phyloP scores from a whole-genome alignment of 2,329 filamentous ascomycete species.

The Metarhizium guizhouense region DNA sequence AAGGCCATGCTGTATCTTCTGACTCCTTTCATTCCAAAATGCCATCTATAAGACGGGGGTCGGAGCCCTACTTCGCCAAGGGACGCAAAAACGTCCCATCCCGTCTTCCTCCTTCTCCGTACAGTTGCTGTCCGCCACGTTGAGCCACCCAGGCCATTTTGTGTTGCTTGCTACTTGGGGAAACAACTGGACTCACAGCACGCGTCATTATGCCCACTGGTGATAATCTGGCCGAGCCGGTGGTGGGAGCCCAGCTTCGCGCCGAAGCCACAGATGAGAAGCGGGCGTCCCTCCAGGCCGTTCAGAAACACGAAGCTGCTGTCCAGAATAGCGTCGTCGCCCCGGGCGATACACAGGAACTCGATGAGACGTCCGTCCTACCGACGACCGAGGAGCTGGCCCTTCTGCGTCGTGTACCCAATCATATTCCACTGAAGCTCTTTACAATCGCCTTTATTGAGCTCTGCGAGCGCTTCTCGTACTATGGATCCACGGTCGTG shows the following conservation, averaged over 20 bases:
- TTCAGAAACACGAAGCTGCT: background rate
- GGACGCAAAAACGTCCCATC: too few species aligned
- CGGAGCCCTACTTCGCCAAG: too few species aligned
- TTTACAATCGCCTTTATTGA: conserved; percentile 67
- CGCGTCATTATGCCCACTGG: conserved; percentile 31
- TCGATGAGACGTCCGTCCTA: background rate
- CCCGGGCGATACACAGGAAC: background rate
- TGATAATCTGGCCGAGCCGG: conserved; percentile 50
- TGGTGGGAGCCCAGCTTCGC: conserved; percentile 43
- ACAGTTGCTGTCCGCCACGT: too few species aligned
- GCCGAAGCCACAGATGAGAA: conserved; percentile 41
- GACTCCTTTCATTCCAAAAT: too few species aligned
- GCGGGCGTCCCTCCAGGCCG: background rate
- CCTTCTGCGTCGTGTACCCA: conserved; percentile 54
- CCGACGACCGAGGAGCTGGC: conserved; percentile 54
- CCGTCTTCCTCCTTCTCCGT: too few species aligned
- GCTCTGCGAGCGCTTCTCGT: conserved; percentile 68
- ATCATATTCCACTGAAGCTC: conserved; percentile 53
- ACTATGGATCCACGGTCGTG: conserved; percentile 62
- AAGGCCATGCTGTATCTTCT: too few species aligned
- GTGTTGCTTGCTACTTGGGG: too few species aligned
- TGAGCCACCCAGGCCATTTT: too few species aligned
- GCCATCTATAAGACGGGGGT: too few species aligned
- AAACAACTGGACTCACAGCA: background rate
- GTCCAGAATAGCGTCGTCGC: background rate